Evolutionary conservation across 2,329 filamentous ascomycete genomes (phyloP).

Genomic region (Fusarium papillatum): DNA sequence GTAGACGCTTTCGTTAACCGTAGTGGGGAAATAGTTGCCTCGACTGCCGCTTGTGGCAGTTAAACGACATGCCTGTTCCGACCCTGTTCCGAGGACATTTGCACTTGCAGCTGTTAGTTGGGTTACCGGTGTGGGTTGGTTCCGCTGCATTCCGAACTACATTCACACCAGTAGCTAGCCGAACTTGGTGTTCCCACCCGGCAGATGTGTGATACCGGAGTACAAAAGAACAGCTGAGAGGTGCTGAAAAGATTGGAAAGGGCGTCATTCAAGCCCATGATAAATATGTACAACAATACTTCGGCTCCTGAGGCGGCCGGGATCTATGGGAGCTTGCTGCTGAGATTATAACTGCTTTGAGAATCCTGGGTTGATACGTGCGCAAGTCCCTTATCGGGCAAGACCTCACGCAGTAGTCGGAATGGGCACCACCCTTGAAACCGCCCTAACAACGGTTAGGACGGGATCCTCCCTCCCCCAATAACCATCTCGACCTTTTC

Average conservation of each 20-base stretch:
- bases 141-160: background rate
- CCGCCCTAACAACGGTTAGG: slow-evolving; percentile 13
- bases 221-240: background rate
- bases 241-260: background rate
- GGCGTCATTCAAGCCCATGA: background rate
- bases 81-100: background rate
- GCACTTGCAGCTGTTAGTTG: background rate
- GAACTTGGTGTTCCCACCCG: background rate
- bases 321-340: background rate
- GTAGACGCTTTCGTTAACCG: too few species aligned
- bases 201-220: too few species aligned
- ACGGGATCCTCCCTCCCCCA: slow-evolving; percentile 13
- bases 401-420: background rate
- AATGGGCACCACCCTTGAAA: background rate
- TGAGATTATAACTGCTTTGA: background rate
- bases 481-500: background rate
- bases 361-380: background rate
- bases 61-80: background rate
- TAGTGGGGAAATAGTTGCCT: background rate
- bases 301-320: background rate
- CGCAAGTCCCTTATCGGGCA: background rate
- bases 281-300: background rate
- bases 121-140: background rate
- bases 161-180: background rate
- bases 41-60: background rate